Evolutionary conservation across 768 basidiomycete species (phyloP).

Genomic region (Lentinula sp.): DNA sequence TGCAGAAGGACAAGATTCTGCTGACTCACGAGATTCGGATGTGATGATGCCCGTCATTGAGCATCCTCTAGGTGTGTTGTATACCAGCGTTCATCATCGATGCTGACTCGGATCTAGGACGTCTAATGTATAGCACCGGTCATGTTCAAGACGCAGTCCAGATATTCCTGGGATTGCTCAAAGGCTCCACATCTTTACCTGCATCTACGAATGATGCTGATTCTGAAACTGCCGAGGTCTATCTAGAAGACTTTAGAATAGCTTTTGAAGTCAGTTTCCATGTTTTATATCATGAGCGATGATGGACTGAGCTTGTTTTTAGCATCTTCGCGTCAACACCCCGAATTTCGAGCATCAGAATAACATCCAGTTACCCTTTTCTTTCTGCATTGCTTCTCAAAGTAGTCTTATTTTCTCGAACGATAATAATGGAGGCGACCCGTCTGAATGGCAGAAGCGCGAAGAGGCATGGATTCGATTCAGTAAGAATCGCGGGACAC

Average conservation of each 20-base stretch:
- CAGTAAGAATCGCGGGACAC: conserved; percentile 48
- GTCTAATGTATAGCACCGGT: conserved; percentile 88
- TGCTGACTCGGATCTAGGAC: conserved; percentile 33
- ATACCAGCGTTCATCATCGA: background rate
- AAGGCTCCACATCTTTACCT: conserved; percentile 28
- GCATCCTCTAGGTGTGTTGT: conserved; percentile 61
- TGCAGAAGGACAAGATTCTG: conserved; percentile 44
- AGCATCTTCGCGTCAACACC: background rate
- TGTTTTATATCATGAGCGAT: background rate
- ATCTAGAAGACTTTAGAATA: conserved; percentile 82
- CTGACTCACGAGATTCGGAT: conserved; percentile 38
- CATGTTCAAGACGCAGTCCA: conserved; percentile 70
- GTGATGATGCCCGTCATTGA: conserved; percentile 69
- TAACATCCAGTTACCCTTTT: conserved; percentile 58
- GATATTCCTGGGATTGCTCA: conserved; percentile 71
- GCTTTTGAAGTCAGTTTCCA: conserved; percentile 65
- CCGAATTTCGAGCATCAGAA: background rate
- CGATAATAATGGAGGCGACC: conserved; percentile 37
- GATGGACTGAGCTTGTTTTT: background rate
- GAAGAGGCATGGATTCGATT: conserved; percentile 63
- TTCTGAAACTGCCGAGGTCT: conserved; percentile 56
- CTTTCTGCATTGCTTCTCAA: conserved; percentile 53
- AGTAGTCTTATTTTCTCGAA: conserved; percentile 54
- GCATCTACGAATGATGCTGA: conserved; percentile 9
- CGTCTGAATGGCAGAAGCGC: conserved; percentile 52